Evolutionary conservation across 2,329 filamentous ascomycete genomes (phyloP).

Genomic region (Meredithiella fracta): DNA sequence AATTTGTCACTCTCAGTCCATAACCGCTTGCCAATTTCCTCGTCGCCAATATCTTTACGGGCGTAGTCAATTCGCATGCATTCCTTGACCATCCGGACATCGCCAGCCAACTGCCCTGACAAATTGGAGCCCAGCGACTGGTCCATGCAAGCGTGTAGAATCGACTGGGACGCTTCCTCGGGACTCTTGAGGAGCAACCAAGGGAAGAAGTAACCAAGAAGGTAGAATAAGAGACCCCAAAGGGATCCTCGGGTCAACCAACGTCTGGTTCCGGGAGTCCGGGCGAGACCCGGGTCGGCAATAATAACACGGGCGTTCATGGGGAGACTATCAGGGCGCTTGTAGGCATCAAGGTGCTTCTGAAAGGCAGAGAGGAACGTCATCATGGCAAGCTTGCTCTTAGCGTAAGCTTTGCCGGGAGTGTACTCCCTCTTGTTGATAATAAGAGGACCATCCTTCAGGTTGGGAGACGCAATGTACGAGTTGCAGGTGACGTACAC

Average conservation of each 20-base stretch:
- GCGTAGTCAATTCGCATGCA: slow-evolving; percentile 61
- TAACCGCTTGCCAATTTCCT: slow-evolving; percentile 62
- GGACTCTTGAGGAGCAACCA: slow-evolving; percentile 84
- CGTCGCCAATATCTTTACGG: slow-evolving; percentile 59
- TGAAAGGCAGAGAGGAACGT: slow-evolving; percentile 82
- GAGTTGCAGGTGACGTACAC: slow-evolving; percentile 75
- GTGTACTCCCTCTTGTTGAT: slow-evolving; percentile 36
- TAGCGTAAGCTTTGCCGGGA: slow-evolving; percentile 41
- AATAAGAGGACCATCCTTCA: slow-evolving; percentile 31
- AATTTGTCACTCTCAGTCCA: slow-evolving; percentile 82
- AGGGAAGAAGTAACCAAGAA: slow-evolving; percentile 61
- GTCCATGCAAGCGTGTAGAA: slow-evolving; percentile 78
- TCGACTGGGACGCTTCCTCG: slow-evolving; percentile 67
- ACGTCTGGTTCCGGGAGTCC: slow-evolving; percentile 73
- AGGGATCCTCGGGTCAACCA: slow-evolving; percentile 78
- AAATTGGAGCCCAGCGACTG: slow-evolving; percentile 30
- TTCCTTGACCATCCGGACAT: slow-evolving; percentile 67
- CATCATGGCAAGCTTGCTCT: slow-evolving; percentile 65
- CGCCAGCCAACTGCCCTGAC: slow-evolving; percentile 39
- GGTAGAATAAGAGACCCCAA: slow-evolving; percentile 60
- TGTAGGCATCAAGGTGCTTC: slow-evolving; percentile 73
- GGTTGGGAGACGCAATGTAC: slow-evolving; percentile 62
- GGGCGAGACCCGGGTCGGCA: slow-evolving; percentile 69
- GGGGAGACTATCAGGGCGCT: slow-evolving; percentile 66
- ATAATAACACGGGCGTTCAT: slow-evolving; percentile 72